Conservation (phyloP, 2,329 filamentous ascomycete genomes). For the Aspergillus sp. region DNA sequence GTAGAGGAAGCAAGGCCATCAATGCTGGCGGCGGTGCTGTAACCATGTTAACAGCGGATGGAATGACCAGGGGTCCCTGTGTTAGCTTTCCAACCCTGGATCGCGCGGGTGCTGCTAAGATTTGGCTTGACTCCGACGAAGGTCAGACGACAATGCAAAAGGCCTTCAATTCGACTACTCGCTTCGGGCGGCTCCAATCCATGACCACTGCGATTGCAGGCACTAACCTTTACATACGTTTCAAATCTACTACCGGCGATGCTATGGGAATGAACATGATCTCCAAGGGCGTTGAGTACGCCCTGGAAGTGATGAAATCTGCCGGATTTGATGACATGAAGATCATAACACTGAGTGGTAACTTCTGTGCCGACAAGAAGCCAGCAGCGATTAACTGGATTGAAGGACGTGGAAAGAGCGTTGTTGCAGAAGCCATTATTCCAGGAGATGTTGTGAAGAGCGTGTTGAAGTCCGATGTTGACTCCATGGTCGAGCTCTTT, state of each 20-base stretch:
- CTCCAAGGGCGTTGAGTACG: constrained; percentile 96
- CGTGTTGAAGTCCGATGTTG: constrained; percentile 90
- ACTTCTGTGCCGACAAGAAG: constrained; percentile 99
- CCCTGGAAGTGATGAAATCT: constrained; percentile 84
- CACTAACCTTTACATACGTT: constrained; percentile 93
- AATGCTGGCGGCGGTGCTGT: constrained; percentile 91
- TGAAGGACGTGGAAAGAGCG: constrained; percentile 92
- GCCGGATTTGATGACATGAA: constrained; percentile 93
- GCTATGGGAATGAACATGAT: constrained; percentile 99
- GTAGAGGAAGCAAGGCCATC: constrained; percentile 94
- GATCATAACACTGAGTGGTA: constrained; percentile 90
- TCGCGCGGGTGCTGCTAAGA: constrained; percentile 87
- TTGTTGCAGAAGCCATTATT: constrained; percentile 96
- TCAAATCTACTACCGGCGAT: constrained; percentile 97
- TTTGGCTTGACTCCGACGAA: constrained; percentile 91
- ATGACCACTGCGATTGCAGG: constrained; percentile 94
- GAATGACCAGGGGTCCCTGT: constrained; percentile 96
- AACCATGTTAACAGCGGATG: constrained; percentile 91
- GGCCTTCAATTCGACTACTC: constrained; percentile 95
- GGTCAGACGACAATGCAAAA: constrained; percentile 81
- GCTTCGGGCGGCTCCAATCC: constrained; percentile 83
- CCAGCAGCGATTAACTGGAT: constrained; percentile 99
- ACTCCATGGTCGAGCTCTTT: constrained; percentile 90
- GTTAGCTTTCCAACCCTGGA: constrained; percentile 86
- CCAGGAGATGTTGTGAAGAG: constrained; percentile 80